These are phyloP conservation scores for Porphyridium purpureum DNA, from an alignment of 23 red algal genomes.

Conservation along the genomic window DNA sequence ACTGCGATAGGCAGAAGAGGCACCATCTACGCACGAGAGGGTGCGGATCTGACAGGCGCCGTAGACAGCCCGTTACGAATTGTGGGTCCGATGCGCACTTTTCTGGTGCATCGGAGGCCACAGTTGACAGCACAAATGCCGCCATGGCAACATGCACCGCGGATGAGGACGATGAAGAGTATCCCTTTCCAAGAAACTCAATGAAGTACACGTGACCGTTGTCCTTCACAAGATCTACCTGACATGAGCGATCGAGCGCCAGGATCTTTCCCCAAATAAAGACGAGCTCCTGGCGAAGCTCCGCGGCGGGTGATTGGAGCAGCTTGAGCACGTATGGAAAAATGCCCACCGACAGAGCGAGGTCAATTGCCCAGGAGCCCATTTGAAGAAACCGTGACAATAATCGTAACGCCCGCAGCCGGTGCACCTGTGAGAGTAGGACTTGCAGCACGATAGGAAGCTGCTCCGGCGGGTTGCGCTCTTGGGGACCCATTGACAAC, in stretches of 20 bases:
- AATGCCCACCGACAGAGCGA: constrained; percentile 71
- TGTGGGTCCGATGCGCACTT: not conserved
- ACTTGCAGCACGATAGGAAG: constrained; percentile 82
- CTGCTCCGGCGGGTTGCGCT: constrained; percentile 69
- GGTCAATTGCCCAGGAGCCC: constrained; percentile 58
- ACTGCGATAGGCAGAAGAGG: not conserved
- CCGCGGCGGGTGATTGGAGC: constrained; percentile 20
- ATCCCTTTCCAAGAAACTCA: constrained; percentile 20
- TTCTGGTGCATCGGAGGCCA: constrained; percentile 11
- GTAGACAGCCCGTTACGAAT: constrained; percentile 12
- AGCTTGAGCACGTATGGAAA: constrained; percentile 87
- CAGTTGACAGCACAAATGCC: constrained; percentile 52
- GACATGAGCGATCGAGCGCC: constrained; percentile 57
- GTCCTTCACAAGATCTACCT: constrained; percentile 50
- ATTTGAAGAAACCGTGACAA: constrained; percentile 81
- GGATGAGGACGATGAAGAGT: constrained; percentile 6
- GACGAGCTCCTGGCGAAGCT: constrained; percentile 58
- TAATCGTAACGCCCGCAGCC: constrained; percentile 54
- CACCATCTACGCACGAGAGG: not conserved
- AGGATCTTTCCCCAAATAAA: constrained; percentile 99
- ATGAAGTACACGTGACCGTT: constrained; percentile 56
- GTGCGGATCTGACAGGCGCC: constrained; percentile 9
- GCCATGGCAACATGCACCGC: constrained; percentile 48
- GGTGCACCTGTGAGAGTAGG: constrained; percentile 44
- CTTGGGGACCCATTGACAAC: constrained; percentile 58